phyloP scores from a whole-genome alignment of 768 basidiomycete species.

The Pleurotus citrinopileatus region DNA sequence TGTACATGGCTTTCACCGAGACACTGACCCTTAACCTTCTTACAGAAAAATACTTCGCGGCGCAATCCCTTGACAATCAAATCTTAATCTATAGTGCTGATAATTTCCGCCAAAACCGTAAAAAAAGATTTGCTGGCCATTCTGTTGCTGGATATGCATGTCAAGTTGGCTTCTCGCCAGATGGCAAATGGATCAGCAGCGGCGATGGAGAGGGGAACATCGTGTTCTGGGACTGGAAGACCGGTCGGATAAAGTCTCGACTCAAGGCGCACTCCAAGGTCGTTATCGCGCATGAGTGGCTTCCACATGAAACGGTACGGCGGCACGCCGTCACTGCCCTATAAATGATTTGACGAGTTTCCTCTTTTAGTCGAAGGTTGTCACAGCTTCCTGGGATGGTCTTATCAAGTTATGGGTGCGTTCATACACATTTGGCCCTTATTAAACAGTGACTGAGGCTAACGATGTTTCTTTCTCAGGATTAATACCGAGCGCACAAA shows the following conservation, averaged over 20 bases:
- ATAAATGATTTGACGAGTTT: slow-evolving; percentile 16
- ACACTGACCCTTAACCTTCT: slow-evolving; percentile 12
- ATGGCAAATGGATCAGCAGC: slow-evolving; percentile 97
- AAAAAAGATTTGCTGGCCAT: slow-evolving; percentile 97
- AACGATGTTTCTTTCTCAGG: slow-evolving; percentile 26
- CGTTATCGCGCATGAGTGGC: slow-evolving; percentile 97
- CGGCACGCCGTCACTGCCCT: slow-evolving; percentile 49
- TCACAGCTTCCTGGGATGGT: slow-evolving; percentile 98
- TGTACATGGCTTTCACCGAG: slow-evolving; percentile 10
- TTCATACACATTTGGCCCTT: slow-evolving; percentile 14
- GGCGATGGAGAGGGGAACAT: slow-evolving; percentile 95
- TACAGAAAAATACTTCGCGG: slow-evolving; percentile 91
- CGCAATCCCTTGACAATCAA: slow-evolving; percentile 97
- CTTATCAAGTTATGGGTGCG: slow-evolving; percentile 96
- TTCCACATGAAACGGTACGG: slow-evolving; percentile 93
- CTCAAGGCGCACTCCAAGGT: slow-evolving; percentile 91
- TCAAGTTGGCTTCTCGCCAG: slow-evolving; percentile 95
- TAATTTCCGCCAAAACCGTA: slow-evolving; percentile 97
- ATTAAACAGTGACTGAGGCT: slow-evolving; percentile 10
- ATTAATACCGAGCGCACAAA: slow-evolving; percentile 25
- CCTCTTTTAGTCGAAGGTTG: slow-evolving; percentile 80
- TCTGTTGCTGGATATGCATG: slow-evolving; percentile 97
- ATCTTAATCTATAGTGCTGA: slow-evolving; percentile 97
- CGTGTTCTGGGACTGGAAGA: slow-evolving; percentile 99
- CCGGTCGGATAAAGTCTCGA: slow-evolving; percentile 90